Evolutionary conservation across 768 basidiomycete species (phyloP).

Genomic region (Podaxis sp.): DNA sequence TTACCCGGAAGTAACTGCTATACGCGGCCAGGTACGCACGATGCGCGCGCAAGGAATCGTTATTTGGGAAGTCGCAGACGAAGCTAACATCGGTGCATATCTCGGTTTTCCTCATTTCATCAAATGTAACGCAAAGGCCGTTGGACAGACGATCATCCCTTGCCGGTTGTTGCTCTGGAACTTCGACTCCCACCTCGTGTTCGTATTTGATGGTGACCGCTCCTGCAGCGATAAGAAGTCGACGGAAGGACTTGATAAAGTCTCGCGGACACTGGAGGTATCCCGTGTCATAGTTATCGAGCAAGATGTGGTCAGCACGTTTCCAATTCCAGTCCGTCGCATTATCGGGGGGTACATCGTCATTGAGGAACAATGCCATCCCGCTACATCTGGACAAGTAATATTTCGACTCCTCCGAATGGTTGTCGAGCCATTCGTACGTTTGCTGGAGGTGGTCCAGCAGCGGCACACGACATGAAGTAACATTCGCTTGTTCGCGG

Average conservation of each 20-base stretch:
- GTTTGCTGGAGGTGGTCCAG: slow-evolving; percentile 22
- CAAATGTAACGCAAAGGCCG: slow-evolving; percentile 27
- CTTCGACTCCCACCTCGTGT: slow-evolving; percentile 9
- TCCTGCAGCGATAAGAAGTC: slow-evolving; percentile 32
- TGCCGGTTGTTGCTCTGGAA: slow-evolving; percentile 12
- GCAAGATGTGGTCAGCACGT: slow-evolving; percentile 33
- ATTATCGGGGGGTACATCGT: slow-evolving; percentile 33
- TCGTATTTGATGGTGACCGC: slow-evolving; percentile 25
- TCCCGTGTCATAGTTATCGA: slow-evolving; percentile 30
- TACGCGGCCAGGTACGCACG: slow-evolving; percentile 35
- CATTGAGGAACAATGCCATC: slow-evolving; percentile 42
- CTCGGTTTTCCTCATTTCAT: slow-evolving; percentile 29
- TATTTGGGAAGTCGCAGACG: slow-evolving; percentile 25
- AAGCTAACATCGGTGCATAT: slow-evolving; percentile 34
- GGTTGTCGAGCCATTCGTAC: slow-evolving; percentile 22
- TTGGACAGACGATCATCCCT: slow-evolving; percentile 14
- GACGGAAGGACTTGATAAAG: slow-evolving; percentile 32
- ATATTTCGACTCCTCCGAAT: slow-evolving; percentile 1
- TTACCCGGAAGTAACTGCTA: slow-evolving; percentile 30
- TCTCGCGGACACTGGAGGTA: slow-evolving; percentile 28
- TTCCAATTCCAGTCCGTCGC: slow-evolving; percentile 36
- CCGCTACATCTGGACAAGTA: slow-evolving; percentile 12
- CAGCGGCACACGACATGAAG: background rate
- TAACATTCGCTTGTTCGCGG: slow-evolving; percentile 7
- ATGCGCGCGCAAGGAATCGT: slow-evolving; percentile 29